Conservation (phyloP, 1,139 yeast genomes). For the Magnusiomyces ingens region DNA sequence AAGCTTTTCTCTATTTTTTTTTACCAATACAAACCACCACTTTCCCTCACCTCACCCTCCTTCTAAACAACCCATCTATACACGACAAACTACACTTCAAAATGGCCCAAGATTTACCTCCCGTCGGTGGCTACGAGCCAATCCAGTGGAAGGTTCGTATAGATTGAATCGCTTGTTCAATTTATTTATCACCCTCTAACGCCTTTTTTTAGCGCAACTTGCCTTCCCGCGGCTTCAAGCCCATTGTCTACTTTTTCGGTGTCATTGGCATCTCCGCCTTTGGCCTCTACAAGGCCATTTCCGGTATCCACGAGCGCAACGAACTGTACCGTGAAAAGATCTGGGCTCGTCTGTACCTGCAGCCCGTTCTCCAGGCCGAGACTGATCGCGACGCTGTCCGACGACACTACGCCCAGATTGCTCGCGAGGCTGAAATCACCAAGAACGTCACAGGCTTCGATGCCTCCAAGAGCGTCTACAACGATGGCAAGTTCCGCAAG, state of each 20-base stretch:
- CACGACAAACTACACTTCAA: constrained; percentile 1
- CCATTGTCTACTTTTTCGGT: constrained; percentile 61
- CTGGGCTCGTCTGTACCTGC: constrained; percentile 70
- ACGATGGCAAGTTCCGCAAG: constrained; percentile 38
- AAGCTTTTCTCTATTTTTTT: background rate
- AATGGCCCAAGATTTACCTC: constrained; percentile 71
- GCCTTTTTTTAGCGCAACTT: constrained; percentile 46
- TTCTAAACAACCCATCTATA: background rate
- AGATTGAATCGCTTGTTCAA: background rate
- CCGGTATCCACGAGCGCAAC: constrained; percentile 66
- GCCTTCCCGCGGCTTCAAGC: constrained; percentile 81
- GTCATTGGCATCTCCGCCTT: constrained; percentile 57
- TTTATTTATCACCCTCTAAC: background rate
- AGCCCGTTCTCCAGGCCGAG: constrained; percentile 76
- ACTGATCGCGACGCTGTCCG: constrained; percentile 74
- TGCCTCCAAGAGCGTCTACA: constrained; percentile 42
- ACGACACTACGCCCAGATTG: constrained; percentile 59
- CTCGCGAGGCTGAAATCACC: constrained; percentile 63
- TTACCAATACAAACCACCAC: background rate
- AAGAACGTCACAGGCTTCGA: constrained; percentile 54
- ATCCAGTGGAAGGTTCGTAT: constrained; percentile 65
- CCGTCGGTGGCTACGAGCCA: constrained; percentile 78
- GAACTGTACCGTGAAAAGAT: constrained; percentile 70
- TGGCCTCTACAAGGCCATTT: constrained; percentile 62
- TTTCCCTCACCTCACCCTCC: background rate